A percentile compares a stretch with the other conserved stretches of the same genome.
Evolutionary conservation across 306 rosid species (phyloP).

Genomic region (Acacia crassicarpa): DNA sequence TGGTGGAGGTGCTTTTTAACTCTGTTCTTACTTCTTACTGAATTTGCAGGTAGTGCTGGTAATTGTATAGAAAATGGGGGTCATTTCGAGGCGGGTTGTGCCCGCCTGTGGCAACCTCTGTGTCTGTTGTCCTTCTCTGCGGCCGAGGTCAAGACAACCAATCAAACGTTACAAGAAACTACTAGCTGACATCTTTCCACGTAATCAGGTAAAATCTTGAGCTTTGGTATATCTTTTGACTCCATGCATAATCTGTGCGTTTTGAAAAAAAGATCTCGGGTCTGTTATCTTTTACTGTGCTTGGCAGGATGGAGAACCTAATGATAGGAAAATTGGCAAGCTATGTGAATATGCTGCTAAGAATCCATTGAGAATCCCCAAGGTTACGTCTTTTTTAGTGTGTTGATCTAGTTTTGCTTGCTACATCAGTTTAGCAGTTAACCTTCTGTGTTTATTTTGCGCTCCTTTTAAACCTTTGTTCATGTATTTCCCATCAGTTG

Average conservation of each 20-base stretch:
- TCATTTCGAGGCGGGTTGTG: too few relatives aligned
- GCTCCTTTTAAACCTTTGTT: too few relatives aligned
- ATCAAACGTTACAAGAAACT: constrained; percentile 94
- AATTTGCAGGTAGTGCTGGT: too few relatives aligned
- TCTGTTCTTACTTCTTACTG: too few relatives aligned
- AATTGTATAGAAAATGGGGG: too few relatives aligned
- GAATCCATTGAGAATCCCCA: constrained; percentile 52
- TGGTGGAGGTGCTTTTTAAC: too few relatives aligned
- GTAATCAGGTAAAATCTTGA: constrained; percentile 64
- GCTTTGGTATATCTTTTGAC: not conserved
- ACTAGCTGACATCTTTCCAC: constrained; percentile 81
- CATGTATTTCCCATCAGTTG: too few relatives aligned
- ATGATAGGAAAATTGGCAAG: constrained; percentile 56
- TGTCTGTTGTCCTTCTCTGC: constrained; percentile 80
- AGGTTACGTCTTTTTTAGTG: constrained; percentile 25
- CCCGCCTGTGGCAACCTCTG: constrained; percentile 76
- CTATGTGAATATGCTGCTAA: constrained; percentile 53
- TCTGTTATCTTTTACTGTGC: constrained; percentile 21
- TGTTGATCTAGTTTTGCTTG: too few relatives aligned
- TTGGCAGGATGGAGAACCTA: constrained; percentile 47
- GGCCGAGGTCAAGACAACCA: constrained; percentile 92
- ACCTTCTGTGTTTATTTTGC: too few relatives aligned
- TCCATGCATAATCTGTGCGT: not conserved
- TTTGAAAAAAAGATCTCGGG: constrained; percentile 9
- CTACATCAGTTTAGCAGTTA: too few relatives aligned